A percentile compares a stretch with the other conserved stretches of the same genome.
Evolutionary conservation across 78 protist species (phyloP).

Genomic region (Creolimax fragrantissima): DNA sequence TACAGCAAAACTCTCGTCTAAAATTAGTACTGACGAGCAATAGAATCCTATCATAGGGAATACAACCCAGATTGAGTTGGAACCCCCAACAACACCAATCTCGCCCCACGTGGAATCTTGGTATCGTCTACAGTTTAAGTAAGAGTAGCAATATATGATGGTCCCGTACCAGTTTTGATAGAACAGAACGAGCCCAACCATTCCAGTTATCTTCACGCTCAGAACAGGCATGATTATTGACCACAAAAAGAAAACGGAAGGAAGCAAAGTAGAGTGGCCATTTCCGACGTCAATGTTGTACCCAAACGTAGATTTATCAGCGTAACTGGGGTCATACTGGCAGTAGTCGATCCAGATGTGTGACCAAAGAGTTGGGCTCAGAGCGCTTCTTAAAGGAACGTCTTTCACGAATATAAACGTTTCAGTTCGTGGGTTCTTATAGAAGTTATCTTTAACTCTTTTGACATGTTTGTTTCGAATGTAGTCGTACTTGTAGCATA

Average conservation of each 20-base stretch:
- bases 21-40: background rate
- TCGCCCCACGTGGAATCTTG: background rate
- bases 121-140: background rate
- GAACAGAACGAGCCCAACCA: background rate
- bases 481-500: background rate
- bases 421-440: background rate
- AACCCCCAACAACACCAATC: background rate
- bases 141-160: background rate
- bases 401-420: background rate
- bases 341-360: background rate
- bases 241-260: background rate
- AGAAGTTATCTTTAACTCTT: background rate
- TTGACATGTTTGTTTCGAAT: background rate
- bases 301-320: background rate
- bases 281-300: background rate
- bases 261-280: background rate
- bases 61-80: background rate
- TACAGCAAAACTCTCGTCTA: background rate
- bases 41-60: background rate
- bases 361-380: background rate
- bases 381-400: background rate
- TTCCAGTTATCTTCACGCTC: background rate
- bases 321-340: background rate
- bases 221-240: background rate
- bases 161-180: background rate